Base-by-base conservation (phyloP, 2,329 filamentous ascomycete species). In the Pseudocercospora musae region DNA sequence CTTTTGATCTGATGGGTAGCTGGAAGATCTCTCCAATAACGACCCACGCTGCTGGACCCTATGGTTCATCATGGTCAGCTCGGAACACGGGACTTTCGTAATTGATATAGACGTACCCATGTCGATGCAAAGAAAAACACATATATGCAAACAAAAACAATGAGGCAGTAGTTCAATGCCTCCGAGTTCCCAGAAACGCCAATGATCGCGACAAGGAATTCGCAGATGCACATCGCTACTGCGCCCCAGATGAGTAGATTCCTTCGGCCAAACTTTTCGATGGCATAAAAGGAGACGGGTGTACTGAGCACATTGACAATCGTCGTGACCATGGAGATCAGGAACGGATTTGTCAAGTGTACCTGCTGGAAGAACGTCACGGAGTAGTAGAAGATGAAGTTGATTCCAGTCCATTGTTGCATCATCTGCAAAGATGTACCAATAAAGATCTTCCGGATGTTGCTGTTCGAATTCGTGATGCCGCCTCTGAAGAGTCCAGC, bases 111-210 rank as follows among this genome's bases (percentile, higher is more conserved):
- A 31, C 57, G 25, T 55, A 64, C 61, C 91, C 91, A 96, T 65
- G 91, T 96, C 59, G 85, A 87, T 54, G 92, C 92, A 76, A 96
- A 96, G 83, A 89, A 94, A 84, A 91, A 92, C 82, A 96, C 92
- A 84, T 93, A 95, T 78, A 96, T 87, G 79, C 89, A 91, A 73
- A 95, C 94, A 79, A 96, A 95, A 63, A 90, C 86, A 68, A 96
- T 92, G 81, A 93, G 72, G 60, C 69, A 68, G 59, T 75, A 74
- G 59, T 74, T 74, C 11, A 88, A 87, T 2, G 79, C 67, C 58
- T 82, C 77, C 76, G 88, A 77, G 25, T 66, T 56, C 0, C 78
- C 71, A 13, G 71, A 75, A 0, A 64, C 57, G 37, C 82, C 84
- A 56, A 85, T 78, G 64, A 94, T 92, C 70, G 87, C 66, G 59